These are phyloP conservation scores for Musa troglodytarum DNA, from an alignment of 176 grass and related monocot species.

Conservation along the genomic window DNA sequence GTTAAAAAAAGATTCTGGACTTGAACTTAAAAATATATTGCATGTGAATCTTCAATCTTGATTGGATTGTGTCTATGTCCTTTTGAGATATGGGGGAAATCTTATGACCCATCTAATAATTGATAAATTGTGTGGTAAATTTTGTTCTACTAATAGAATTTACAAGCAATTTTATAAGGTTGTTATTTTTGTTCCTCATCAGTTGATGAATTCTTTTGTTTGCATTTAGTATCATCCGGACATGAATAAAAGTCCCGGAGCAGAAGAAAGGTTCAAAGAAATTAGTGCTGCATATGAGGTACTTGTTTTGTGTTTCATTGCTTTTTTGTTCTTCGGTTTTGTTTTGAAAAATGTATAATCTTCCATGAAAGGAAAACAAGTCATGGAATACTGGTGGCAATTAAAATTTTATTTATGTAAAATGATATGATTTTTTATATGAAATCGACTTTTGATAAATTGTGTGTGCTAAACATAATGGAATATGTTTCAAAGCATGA, in stretches of 20 bases:
- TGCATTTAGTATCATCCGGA: conserved; percentile 75
- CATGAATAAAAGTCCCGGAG: conserved; percentile 74
- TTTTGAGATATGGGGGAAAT: not conserved
- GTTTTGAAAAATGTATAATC: not conserved
- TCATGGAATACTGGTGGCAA: not conserved
- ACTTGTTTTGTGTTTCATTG: not conserved
- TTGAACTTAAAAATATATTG: not conserved
- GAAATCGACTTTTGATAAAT: not conserved
- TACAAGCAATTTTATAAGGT: not conserved
- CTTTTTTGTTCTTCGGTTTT: not conserved
- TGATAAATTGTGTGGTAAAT: not conserved
- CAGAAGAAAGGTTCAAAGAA: conserved; percentile 97
- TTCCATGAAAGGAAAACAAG: not conserved
- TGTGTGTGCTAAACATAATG: not conserved
- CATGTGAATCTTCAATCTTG: too few species aligned
- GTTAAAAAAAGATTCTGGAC: not conserved
- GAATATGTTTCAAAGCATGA: not conserved
- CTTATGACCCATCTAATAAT: not conserved
- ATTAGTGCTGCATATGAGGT: conserved; percentile 98
- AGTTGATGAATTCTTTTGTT: conserved; percentile 17
- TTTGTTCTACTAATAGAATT: not conserved
- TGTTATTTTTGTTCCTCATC: not conserved
- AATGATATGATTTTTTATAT: not conserved
- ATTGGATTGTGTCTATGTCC: not conserved
- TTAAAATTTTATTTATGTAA: not conserved